A percentile compares a stretch with the other conserved stretches of the same genome.
phyloP scores from a whole-genome alignment of 176 grass and related monocot species.

The Tillandsia fasciculata region DNA sequence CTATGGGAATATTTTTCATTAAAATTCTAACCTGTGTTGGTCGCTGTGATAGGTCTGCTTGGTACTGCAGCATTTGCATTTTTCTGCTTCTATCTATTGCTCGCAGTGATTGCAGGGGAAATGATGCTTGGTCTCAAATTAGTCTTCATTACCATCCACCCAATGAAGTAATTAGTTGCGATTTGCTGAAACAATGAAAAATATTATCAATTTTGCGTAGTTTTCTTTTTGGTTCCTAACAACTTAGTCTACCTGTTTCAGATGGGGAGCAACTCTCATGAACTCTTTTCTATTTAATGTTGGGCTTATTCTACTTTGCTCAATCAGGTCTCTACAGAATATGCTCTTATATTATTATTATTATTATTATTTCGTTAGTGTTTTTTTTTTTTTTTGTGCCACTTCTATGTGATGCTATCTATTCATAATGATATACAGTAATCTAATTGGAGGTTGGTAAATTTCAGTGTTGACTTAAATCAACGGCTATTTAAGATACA shows the following conservation, averaged over 20 bases:
- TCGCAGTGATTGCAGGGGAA: slow-evolving; percentile 97
- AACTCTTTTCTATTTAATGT: slow-evolving; percentile 99
- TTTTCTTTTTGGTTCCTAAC: slow-evolving; percentile 19
- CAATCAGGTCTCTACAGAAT: slow-evolving; percentile 60
- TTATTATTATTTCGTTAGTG: not conserved
- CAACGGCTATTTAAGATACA: not conserved
- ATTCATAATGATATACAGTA: not conserved
- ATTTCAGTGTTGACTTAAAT: not conserved
- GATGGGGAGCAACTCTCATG: slow-evolving; percentile 97
- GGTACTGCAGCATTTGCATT: slow-evolving; percentile 97
- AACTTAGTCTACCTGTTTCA: slow-evolving; percentile 30
- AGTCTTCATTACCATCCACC: slow-evolving; percentile 99
- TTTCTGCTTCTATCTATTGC: slow-evolving; percentile 97
- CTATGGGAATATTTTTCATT: no score
- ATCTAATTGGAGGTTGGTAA: not conserved
- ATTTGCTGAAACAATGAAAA: not conserved
- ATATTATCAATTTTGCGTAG: not conserved
- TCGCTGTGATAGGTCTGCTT: slow-evolving; percentile 65
- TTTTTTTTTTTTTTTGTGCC: not conserved
- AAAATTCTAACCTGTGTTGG: slow-evolving; percentile 1
- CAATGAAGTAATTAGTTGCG: slow-evolving; percentile 78
- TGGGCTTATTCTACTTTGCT: slow-evolving; percentile 91
- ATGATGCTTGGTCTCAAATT: slow-evolving; percentile 98
- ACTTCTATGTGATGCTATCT: not conserved
- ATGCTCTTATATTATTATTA: slow-evolving; percentile 12